phyloP scores from a whole-genome alignment of 225 moss, liverwort and hornwort species.

The Lunularia cruciata region DNA sequence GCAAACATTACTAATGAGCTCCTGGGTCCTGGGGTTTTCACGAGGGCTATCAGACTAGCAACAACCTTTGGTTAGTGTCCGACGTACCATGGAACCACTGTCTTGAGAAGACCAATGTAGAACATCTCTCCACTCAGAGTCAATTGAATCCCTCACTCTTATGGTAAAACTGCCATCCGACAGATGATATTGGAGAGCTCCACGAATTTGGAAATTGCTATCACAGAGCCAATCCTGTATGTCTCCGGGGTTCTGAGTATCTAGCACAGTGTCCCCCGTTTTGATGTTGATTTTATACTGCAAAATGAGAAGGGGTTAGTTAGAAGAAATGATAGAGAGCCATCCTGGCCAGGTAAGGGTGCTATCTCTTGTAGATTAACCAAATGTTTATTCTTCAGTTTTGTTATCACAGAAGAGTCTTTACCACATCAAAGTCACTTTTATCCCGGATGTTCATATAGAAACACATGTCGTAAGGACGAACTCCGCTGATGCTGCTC shows the following conservation, averaged over 20 bases:
- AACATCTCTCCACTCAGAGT: constrained; percentile 65
- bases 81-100: constrained; percentile 60
- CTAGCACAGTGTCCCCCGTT: constrained; percentile 54
- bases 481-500: constrained; percentile 73
- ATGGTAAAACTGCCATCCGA: constrained; percentile 66
- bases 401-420: neutral
- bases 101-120: constrained; percentile 67
- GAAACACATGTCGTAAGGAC: constrained; percentile 66
- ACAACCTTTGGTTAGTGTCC: too few species aligned
- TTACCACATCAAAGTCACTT: constrained; percentile 77
- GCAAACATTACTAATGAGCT: too few species aligned
- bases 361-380: too few species aligned
- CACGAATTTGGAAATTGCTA: constrained; percentile 57
- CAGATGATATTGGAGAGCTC: constrained; percentile 58
- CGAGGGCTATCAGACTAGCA: too few species aligned
- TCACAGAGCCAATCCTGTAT: constrained; percentile 80
- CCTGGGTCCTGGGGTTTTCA: too few species aligned
- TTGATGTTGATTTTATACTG: constrained; percentile 82
- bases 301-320: neutral
- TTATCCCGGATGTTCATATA: constrained; percentile 70
- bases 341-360: neutral
- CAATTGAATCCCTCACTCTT: constrained; percentile 59
- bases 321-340: neutral
- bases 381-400: too few species aligned
- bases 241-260: constrained; percentile 70